Conservation (phyloP, 768 basidiomycete species). For the Xanthoconium purpureum region DNA sequence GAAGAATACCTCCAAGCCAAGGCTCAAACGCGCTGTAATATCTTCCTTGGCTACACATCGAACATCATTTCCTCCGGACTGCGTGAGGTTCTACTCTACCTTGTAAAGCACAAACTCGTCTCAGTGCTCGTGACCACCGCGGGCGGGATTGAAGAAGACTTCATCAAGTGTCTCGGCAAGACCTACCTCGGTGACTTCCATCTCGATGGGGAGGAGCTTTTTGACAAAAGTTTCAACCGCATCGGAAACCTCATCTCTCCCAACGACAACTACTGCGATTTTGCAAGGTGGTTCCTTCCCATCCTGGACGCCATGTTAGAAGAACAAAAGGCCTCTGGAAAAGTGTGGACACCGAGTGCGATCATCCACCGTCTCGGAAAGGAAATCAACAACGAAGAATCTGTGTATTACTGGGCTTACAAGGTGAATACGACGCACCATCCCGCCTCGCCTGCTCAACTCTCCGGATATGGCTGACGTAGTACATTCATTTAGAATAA, state of each 20-base stretch:
- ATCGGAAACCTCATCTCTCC: neutral
- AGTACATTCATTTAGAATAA: conserved; percentile 64
- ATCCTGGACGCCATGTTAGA: conserved; percentile 86
- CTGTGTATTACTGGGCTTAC: conserved; percentile 99
- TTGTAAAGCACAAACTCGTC: neutral
- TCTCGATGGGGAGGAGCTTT: neutral
- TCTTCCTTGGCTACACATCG: neutral
- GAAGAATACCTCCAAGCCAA: neutral
- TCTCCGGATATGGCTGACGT: conserved; percentile 26
- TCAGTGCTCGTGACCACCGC: neutral
- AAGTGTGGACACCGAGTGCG: conserved; percentile 86
- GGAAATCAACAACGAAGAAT: conserved; percentile 95
- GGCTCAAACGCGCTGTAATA: neutral
- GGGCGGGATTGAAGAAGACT: neutral
- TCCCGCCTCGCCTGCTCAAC: neutral
- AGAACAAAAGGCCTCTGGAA: conserved; percentile 72
- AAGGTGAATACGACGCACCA: conserved; percentile 62
- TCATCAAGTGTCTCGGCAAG: neutral
- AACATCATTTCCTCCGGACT: neutral
- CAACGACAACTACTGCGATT: neutral
- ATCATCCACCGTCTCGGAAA: conserved; percentile 91
- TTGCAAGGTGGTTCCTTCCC: conserved; percentile 75
- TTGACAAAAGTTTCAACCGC: neutral
- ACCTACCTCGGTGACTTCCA: neutral
- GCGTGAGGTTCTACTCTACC: neutral